Conservation (phyloP, 257 asterid species). For the Echium plantagineum region DNA sequence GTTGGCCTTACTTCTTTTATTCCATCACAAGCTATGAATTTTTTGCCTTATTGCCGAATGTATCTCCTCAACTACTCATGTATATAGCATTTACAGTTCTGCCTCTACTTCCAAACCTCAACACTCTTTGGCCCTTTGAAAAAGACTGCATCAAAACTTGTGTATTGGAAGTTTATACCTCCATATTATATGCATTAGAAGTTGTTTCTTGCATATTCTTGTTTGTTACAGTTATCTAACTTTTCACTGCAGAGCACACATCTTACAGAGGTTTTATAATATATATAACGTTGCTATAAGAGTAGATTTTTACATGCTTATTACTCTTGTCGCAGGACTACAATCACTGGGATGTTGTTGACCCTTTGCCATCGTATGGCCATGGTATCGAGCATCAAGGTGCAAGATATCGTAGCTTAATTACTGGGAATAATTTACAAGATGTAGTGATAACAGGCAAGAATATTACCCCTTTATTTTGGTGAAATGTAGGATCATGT, state of each 20-base stretch:
- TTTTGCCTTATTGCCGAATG: no score
- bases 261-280: neutral
- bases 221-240: no score
- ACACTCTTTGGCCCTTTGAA: no score
- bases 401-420: slow-evolving; percentile 35
- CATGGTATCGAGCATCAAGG: slow-evolving; percentile 32
- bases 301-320: neutral
- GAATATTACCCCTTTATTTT: slow-evolving; percentile 2
- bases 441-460: slow-evolving; percentile 42
- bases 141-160: no score
- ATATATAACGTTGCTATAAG: neutral
- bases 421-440: slow-evolving; percentile 25
- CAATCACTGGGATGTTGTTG: slow-evolving; percentile 29
- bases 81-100: no score
- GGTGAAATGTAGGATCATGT: neutral
- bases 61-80: no score
- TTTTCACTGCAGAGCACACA: neutral
- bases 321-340: slow-evolving; percentile 19
- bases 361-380: slow-evolving; percentile 39
- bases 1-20: no score
- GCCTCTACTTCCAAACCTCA: no score
- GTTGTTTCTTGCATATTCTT: no score
- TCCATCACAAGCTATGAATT: no score
- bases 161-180: no score
- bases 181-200: no score